These are phyloP conservation scores for Mucor circinelloides DNA, from an alignment of 371 early-diverging fungal species.

Conservation along the genomic window DNA sequence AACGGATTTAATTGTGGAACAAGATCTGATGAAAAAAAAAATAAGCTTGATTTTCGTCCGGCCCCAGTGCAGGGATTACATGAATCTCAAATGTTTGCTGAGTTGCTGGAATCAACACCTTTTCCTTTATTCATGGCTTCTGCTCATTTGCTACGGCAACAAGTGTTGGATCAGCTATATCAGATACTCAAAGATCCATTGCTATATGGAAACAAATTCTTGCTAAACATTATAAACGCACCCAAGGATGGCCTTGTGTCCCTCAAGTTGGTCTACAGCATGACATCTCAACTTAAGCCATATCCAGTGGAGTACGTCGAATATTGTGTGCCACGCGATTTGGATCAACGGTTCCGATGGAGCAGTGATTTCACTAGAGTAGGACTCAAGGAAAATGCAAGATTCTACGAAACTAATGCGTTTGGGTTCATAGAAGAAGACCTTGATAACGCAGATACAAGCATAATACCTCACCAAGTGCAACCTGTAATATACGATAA, in stretches of 20 bases:
- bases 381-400: constrained; percentile 5
- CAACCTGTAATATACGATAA: constrained; percentile 20
- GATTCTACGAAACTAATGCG: constrained; percentile 20
- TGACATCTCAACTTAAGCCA: constrained; percentile 13
- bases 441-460: not conserved
- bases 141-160: not conserved
- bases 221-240: constrained; percentile 11
- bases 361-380: constrained; percentile 6
- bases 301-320: constrained; percentile 22
- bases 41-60: not conserved
- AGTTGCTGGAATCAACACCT: not conserved
- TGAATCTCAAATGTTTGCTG: not conserved
- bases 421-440: constrained; percentile 8
- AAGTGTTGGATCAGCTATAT: not conserved
- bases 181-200: constrained; percentile 16
- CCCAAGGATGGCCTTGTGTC: constrained; percentile 19
- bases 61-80: constrained; percentile 1
- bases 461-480: not conserved
- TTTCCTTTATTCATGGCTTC: not conserved
- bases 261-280: constrained; percentile 12
- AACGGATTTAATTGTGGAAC: not conserved
- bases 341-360: constrained; percentile 10
- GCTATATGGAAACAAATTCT: constrained; percentile 11
- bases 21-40: not conserved
- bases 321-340: constrained; percentile 14